Conservation (phyloP, 495 filamentous ascomycete species). For the Podospora conica region DNA sequence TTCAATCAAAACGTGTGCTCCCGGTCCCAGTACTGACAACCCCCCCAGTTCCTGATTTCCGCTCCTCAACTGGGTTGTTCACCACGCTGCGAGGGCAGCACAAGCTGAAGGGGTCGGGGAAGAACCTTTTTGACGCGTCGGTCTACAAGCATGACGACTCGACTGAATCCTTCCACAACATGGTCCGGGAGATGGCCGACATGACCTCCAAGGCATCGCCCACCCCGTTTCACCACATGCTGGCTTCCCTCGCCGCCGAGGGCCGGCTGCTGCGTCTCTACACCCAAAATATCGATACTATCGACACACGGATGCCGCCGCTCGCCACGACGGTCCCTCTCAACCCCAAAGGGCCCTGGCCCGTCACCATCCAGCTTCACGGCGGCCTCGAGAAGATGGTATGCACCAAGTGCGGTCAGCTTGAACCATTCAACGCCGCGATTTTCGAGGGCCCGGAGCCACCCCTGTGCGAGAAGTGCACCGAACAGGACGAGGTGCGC, state of each 20-base stretch:
- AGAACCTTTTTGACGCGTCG: constrained; percentile 93
- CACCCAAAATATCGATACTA: constrained; percentile 91
- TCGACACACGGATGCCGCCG: constrained; percentile 80
- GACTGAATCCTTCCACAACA: constrained; percentile 85
- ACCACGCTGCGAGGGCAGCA: constrained; percentile 74
- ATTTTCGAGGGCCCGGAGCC: constrained; percentile 79
- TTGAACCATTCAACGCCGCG: constrained; percentile 67
- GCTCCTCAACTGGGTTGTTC: constrained; percentile 84
- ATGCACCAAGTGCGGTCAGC: constrained; percentile 80
- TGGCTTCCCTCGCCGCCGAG: constrained; percentile 84
- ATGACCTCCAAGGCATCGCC: constrained; percentile 69
- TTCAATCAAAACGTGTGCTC: neutral
- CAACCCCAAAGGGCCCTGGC: constrained; percentile 78
- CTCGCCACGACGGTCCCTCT: constrained; percentile 70
- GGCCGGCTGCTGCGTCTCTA: constrained; percentile 88
- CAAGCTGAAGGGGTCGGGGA: constrained; percentile 87
- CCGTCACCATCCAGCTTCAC: constrained; percentile 86
- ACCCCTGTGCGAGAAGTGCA: constrained; percentile 74
- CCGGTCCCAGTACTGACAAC: constrained; percentile 20
- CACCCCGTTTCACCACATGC: constrained; percentile 87
- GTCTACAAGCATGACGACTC: constrained; percentile 88
- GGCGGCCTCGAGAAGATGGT: constrained; percentile 94
- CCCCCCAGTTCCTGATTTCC: constrained; percentile 84
- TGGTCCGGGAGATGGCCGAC: constrained; percentile 83
- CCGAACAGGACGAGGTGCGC: constrained; percentile 67